These are phyloP conservation scores for Hyphodiscus hymeniophilus DNA, from an alignment of 495 filamentous ascomycete genomes.

Conservation along the genomic window DNA sequence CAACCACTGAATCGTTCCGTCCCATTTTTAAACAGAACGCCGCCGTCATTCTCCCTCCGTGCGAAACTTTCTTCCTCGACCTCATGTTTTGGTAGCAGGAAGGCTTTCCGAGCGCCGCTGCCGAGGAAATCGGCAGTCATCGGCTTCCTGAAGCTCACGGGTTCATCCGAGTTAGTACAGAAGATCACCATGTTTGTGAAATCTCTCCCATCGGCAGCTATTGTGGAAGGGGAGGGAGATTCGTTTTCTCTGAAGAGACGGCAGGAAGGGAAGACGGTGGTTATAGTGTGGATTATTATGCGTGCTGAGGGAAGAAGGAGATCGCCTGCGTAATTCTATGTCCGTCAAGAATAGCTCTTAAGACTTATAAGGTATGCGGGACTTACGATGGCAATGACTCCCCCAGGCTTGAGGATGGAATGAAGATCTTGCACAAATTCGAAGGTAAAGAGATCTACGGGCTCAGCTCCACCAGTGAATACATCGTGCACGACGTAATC, in stretches of 20 bases:
- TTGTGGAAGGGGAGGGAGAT: constrained; percentile 30
- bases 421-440: constrained; percentile 68
- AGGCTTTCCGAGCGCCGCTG: constrained; percentile 57
- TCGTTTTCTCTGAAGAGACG: constrained; percentile 76
- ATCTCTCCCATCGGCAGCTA: constrained; percentile 42
- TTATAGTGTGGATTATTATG: constrained; percentile 65
- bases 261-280: constrained; percentile 64
- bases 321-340: constrained; percentile 94
- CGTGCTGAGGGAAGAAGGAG: constrained; percentile 61
- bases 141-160: constrained; percentile 55
- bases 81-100: constrained; percentile 68
- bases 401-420: constrained; percentile 62
- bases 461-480: constrained; percentile 96
- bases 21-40: constrained; percentile 44
- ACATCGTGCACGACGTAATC: constrained; percentile 97
- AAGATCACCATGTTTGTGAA: constrained; percentile 89
- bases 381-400: constrained; percentile 84
- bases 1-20: constrained; percentile 55
- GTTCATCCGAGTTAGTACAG: constrained; percentile 39
- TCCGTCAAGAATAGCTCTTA: not conserved
- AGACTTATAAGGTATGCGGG: not conserved
- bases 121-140: constrained; percentile 58
- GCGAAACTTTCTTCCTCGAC: constrained; percentile 48
- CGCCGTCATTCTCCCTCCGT: constrained; percentile 27
- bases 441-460: constrained; percentile 74